Evolutionary conservation across 2,329 filamentous ascomycete species (phyloP), one percentile per base, ranked within the genome.

Genomic region (Alternaria ethzedia): DNA sequence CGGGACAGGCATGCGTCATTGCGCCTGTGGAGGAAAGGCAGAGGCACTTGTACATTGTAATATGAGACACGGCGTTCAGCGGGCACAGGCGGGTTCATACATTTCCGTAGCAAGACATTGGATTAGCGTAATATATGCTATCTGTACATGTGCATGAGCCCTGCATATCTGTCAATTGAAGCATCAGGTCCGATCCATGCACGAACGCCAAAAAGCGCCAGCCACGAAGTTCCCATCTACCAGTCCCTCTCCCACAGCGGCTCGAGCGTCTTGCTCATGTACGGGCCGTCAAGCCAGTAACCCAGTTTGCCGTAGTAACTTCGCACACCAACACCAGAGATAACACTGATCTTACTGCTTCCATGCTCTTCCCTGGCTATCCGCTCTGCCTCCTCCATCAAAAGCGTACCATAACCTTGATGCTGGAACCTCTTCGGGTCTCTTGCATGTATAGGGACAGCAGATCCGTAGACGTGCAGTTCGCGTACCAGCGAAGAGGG

Each of bases 341-440:
- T 99, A 70, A 99, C 94, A 76, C 93, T 96, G 59, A 99, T 93
- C 86, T 99, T 99, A 64, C 87, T 86, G 72, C 94, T 97, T 6
- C 94, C 92, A 76, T 99, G 96, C 82, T 99, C 96, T 68, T 97
- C 91, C 59, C 93, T 87, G 0, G 96, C 95, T 68, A 99, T 99
- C 55, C 94, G 87, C 83, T 98, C 96, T 0, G 96, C 96, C 82
- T 98, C 95, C 77, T 98, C 95, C 96, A 99, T 99, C 69, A 99
- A 78, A 65, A 99, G 80, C 2, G 96, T 99, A 51, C 96, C 96
- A 70, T 97, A 99, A 0, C 96, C 96, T 79, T 97, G 96, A 82
- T 99, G 96, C 83, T 99, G 96, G 82, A 98, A 98, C 82, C 98
- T 98, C 80, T 92, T 90, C 20, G 95, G 94, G 73, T 99, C 96